A percentile compares a stretch with the other conserved stretches of the same genome.
These are phyloP conservation scores for Phaffomyces antillensis DNA, from an alignment of 805 yeast genomes.

Conservation along the genomic window DNA sequence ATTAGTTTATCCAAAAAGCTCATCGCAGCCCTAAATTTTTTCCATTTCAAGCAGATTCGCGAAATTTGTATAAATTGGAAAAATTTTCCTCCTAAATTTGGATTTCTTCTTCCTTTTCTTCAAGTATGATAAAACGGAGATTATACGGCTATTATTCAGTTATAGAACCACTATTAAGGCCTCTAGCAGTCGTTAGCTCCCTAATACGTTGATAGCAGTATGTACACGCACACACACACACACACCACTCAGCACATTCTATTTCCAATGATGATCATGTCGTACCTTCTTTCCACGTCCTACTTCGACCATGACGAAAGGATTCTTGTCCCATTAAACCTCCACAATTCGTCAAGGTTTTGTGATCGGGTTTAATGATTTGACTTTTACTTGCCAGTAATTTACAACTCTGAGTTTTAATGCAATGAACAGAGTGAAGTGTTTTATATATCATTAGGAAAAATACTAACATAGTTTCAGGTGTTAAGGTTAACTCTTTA, in stretches of 20 bases:
- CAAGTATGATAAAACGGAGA: no score
- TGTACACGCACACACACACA: no score
- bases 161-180: no score
- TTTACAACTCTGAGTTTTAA: conserved; percentile 48
- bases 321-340: conserved; percentile 24
- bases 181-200: no score
- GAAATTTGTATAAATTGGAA: conserved; percentile 1
- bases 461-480: not conserved
- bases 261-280: conserved; percentile 34
- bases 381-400: conserved; percentile 81
- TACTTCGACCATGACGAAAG: conserved; percentile 89
- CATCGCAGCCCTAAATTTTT: conserved; percentile 2
- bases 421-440: no score
- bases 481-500: conserved; percentile 7
- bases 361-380: conserved; percentile 31
- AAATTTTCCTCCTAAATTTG: not conserved
- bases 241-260: not conserved
- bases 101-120: not conserved
- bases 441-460: not conserved
- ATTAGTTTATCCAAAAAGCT: no score
- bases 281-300: conserved; percentile 87
- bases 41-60: not conserved
- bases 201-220: not conserved
- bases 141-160: no score
- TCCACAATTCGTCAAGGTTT: conserved; percentile 9